Conservation (phyloP, 192 early-diverging fungal genomes). For the Backusella mclennaniae region DNA sequence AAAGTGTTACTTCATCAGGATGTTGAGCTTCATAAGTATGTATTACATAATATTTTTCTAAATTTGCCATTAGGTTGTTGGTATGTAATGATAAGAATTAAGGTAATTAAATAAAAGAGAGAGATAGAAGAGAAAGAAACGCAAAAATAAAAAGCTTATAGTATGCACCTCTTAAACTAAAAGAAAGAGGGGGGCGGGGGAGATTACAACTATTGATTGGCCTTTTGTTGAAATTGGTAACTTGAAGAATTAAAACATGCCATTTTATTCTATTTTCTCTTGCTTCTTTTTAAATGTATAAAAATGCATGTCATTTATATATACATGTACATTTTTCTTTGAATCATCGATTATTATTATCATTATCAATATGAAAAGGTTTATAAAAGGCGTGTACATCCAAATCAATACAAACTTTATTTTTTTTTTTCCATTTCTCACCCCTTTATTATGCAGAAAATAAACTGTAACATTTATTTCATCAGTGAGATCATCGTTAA, state of each 20-base stretch:
- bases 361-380: no score
- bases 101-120: background rate
- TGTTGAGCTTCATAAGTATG: conserved; percentile 60
- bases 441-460: background rate
- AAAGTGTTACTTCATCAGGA: conserved; percentile 68
- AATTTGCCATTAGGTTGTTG: conserved; percentile 13
- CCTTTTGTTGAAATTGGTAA: background rate
- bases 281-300: background rate
- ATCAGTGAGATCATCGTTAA: background rate
- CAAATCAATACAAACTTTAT: background rate
- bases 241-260: background rate
- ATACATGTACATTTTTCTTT: background rate
- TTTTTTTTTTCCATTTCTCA: background rate
- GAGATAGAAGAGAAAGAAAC: background rate
- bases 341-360: background rate
- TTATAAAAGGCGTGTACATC: background rate
- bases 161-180: background rate
- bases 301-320: background rate
- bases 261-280: background rate
- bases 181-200: background rate
- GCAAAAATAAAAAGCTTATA: background rate
- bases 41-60: conserved; percentile 51
- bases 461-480: background rate
- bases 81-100: background rate
- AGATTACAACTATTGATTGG: background rate